A percentile compares a stretch with the other conserved stretches of the same genome.
Conservation (phyloP, 2,329 filamentous ascomycete genomes). For the Albophoma yamanashiensis region DNA sequence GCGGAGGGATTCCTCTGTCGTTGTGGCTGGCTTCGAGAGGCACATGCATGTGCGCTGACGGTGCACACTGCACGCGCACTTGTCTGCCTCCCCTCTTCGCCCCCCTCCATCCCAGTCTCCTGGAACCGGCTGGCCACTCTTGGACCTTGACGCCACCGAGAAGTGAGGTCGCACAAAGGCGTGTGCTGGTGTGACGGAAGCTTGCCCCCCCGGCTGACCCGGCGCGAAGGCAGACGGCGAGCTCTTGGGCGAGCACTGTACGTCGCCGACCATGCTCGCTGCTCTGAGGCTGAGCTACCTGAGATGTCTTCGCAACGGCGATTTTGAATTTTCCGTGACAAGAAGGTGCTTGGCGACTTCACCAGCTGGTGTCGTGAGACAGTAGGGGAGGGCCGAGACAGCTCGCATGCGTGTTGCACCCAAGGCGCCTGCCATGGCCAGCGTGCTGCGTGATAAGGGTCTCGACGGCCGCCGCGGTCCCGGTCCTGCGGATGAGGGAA, state of each 20-base stretch:
- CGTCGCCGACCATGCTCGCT: neutral
- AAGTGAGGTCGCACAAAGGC: neutral
- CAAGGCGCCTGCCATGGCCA: neutral
- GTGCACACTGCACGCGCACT: neutral
- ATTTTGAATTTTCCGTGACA: neutral
- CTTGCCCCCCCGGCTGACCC: neutral
- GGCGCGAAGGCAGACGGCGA: neutral
- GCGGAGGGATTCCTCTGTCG: neutral
- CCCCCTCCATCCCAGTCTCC: neutral
- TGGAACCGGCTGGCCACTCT: neutral
- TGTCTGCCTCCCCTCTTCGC: neutral
- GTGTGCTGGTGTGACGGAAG: neutral
- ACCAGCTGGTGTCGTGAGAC: neutral
- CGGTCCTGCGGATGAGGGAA: neutral
- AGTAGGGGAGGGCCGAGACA: neutral
- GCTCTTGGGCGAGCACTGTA: neutral
- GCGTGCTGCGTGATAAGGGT: neutral
- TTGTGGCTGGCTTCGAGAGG: neutral
- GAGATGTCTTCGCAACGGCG: neutral
- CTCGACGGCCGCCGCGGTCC: neutral
- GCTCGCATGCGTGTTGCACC: neutral
- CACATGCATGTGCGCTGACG: neutral
- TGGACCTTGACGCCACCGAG: constrained; percentile 1
- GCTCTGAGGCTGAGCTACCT: neutral
- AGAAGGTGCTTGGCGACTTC: neutral